Evolutionary conservation across 2,329 filamentous ascomycete species (phyloP).

Genomic region (Keithomyces neogunnii): DNA sequence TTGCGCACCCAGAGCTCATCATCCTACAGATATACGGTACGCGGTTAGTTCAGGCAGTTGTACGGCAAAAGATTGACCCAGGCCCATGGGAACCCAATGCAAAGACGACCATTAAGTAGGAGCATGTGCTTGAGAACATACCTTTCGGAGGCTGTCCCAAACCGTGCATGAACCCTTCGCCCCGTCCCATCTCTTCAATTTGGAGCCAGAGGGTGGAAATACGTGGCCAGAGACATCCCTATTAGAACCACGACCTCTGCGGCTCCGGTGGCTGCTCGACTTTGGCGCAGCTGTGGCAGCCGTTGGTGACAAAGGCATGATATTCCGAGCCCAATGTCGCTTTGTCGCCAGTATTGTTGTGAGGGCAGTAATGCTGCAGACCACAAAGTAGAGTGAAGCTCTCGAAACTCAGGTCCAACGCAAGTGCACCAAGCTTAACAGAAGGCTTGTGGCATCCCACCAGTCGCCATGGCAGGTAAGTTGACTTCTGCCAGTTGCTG

Average conservation of each 20-base stretch:
- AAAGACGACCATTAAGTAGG: background rate
- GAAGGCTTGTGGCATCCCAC: too few relatives aligned
- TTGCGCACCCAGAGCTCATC: conserved; percentile 59
- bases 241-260: background rate
- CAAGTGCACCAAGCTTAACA: too few relatives aligned
- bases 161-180: conserved; percentile 1
- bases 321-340: background rate
- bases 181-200: conserved; percentile 10
- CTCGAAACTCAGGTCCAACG: too few relatives aligned
- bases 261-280: background rate
- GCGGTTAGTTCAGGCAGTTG: background rate
- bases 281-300: background rate
- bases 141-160: conserved; percentile 8
- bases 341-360: background rate
- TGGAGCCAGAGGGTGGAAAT: background rate
- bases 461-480: too few relatives aligned
- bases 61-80: background rate
- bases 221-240: background rate
- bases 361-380: background rate
- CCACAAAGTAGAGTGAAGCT: too few relatives aligned
- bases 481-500: too few relatives aligned
- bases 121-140: background rate
- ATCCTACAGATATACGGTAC: conserved; percentile 40
- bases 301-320: background rate
- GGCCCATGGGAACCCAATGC: too few relatives aligned